Evolutionary conservation across 1,284 basidiomycete species (phyloP), one percentile per base, ranked within the genome.

Genomic region (Papiliotrema flavescens): DNA sequence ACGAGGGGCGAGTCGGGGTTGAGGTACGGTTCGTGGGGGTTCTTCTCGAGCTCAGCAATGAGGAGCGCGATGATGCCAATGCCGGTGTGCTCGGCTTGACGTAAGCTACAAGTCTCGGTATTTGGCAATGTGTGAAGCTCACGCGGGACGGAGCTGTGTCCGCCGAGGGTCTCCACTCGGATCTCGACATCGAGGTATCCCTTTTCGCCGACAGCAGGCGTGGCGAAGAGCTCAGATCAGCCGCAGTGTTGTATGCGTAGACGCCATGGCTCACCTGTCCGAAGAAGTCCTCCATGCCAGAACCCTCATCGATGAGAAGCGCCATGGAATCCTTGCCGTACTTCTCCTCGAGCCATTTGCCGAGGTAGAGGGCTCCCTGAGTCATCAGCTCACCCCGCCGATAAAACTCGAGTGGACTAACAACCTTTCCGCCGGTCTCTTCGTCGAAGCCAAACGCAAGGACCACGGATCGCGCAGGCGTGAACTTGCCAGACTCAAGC

Each of bases 381-480:
- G 51, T 37, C 43, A 24, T 51, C 24, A 36, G 35, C 22, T 24
- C 11, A 15, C 28, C 24, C 20, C 15, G 47, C 15, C 42, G 24
- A 32, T 11, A 56, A 47, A 26, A 65, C 17, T 17, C 5, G 39
- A 4, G 5, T 4, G 20, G 15, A 20, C 69, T 62, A 59, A 73
- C 71, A 48, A 71, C 63, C 60, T 69, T 72, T 48, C 85, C 84
- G 24, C 80, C 78, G 2, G 77, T 69, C 72, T 89, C 87, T 63
- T 88, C 87, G 63, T 89, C 86, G 54, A 83, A 84, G n/a, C 87
- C 87, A 49, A 83, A 84, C 1, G 83, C 81, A 23, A 87, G 75
- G 22, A 88, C 77, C 40, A 88, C 74, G 0, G 79, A 78, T 3
- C 84, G 79, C 15, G 76, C 73, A 0, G 83, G 84, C 36, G 76